Percentiles rank a stretch among this genome's conserved stretches.
These are phyloP conservation scores for Hansenula anomala DNA, from an alignment of 1,139 yeast genomes.

Conservation along the genomic window DNA sequence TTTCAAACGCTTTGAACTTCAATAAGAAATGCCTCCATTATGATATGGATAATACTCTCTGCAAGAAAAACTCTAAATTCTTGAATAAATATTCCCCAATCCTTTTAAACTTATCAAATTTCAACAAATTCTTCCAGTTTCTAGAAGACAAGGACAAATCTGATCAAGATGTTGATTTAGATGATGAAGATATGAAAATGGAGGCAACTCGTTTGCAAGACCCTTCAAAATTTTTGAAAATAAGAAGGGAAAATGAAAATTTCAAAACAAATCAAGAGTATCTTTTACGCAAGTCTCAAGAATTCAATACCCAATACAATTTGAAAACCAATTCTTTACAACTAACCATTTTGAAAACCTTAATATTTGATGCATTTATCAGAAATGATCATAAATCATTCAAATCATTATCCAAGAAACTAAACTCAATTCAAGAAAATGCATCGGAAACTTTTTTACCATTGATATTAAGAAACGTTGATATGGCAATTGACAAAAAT, in stretches of 20 bases:
- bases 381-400: constrained; percentile 10
- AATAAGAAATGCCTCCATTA: constrained; percentile 60
- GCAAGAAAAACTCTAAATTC: constrained; percentile 48
- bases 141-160: constrained; percentile 26
- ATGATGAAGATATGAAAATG: constrained; percentile 20
- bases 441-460: constrained; percentile 14
- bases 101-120: constrained; percentile 12
- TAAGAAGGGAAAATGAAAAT: constrained; percentile 19
- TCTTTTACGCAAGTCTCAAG: constrained; percentile 7
- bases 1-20: constrained; percentile 42
- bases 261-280: constrained; percentile 15
- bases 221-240: constrained; percentile 12
- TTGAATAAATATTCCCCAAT: constrained; percentile 40
- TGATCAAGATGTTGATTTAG: constrained; percentile 15
- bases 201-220: constrained; percentile 4
- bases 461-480: constrained; percentile 13
- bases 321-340: constrained; percentile 13
- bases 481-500: constrained; percentile 13
- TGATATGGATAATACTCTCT: constrained; percentile 59
- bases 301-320: constrained; percentile 13
- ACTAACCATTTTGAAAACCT: constrained; percentile 8
- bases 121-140: constrained; percentile 29
- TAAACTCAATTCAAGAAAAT: constrained; percentile 4
- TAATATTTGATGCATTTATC: constrained; percentile 10
- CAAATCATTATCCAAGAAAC: constrained; percentile 5